Evolutionary conservation across 148 eudicot genomes (phyloP), one percentile per base, ranked within the genome.

Genomic region (Silene conica): DNA sequence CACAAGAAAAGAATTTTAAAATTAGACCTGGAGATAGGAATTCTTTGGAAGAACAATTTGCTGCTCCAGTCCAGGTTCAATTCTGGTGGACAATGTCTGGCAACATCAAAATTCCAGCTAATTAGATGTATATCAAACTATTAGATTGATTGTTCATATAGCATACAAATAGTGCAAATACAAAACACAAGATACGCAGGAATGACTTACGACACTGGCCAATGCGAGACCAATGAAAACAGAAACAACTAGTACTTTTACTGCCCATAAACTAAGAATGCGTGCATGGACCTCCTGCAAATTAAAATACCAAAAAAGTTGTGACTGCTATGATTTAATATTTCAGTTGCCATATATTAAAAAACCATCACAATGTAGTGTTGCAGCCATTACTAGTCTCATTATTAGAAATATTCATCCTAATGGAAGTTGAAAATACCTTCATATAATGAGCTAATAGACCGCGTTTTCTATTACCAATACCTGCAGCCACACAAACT

Each of bases 51-150:
- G 96, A 85, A 92, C 99, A 77, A 96, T 89, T 80, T 92, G 92
- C 82, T 96, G 99, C 82, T 96, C 97, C 63, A 96, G 79, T 80
- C 99, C 99, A 80, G 97, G 95, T 85, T 96, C 85, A 74, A 96
- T 92, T 87, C 99, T 90, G 31, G 97, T 84, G 82, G 92, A 90
- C 76, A 96, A 89, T 58, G 99, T 96, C 97, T 96, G 76, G n/a
- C 63, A 55, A 57, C 21, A 65, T 62, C 55, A 9, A 52, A 69
- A 50, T 26, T 14, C 70, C 74, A 66, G 8, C 14, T 59, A 23
- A 59, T 59, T 21, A 59, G 63, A 22, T 20, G 63, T 59, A 11
- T 20, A 38, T 61, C 16, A 60, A 61, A 43, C 20, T 45, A 46
- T 13, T 11, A 60, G n/a, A 43, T 19, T 22, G 21, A 19, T 12